Conservation (phyloP, 768 basidiomycete genomes). For the Rhodosporidiobolus odoratus region DNA sequence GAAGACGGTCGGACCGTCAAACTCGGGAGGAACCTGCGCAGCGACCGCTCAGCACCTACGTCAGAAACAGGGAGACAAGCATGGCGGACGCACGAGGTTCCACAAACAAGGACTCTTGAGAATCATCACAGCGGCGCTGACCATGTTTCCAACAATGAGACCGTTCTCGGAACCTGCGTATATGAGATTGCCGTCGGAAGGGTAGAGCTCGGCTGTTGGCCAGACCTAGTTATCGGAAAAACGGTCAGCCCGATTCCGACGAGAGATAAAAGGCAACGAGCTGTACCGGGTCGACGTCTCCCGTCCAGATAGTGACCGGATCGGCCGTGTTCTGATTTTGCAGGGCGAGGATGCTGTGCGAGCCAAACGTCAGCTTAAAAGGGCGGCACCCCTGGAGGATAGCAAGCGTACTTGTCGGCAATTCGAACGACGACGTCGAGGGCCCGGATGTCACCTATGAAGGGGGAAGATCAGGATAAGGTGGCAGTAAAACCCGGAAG, state of each 20-base stretch:
- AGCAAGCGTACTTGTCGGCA: constrained; percentile 26
- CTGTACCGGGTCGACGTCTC: constrained; percentile 13
- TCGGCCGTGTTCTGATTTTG: constrained; percentile 23
- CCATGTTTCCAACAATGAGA: constrained; percentile 22
- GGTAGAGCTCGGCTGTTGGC: constrained; percentile 1
- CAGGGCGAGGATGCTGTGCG: constrained; percentile 26
- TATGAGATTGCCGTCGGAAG: constrained; percentile 2
- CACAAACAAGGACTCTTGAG: constrained; percentile 33
- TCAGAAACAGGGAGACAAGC: neutral
- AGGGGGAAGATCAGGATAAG: neutral
- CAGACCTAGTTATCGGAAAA: neutral
- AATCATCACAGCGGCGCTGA: constrained; percentile 20
- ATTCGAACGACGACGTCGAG: constrained; percentile 20
- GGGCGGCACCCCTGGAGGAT: neutral
- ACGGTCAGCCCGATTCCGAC: neutral
- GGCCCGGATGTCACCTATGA: constrained; percentile 20
- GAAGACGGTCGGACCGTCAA: constrained; percentile 23
- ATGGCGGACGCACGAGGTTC: constrained; percentile 2
- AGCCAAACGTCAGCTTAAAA: neutral
- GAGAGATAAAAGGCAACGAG: neutral
- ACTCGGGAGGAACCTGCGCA: constrained; percentile 11
- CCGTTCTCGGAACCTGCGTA: constrained; percentile 33
- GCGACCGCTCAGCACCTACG: too few species aligned
- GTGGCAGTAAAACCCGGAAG: neutral
- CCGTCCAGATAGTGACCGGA: constrained; percentile 23